Percentiles rank a stretch among this genome's conserved stretches.
These are phyloP conservation scores for Fistulinella cinereoalba DNA, from an alignment of 1,284 basidiomycete species.

Conservation along the genomic window DNA sequence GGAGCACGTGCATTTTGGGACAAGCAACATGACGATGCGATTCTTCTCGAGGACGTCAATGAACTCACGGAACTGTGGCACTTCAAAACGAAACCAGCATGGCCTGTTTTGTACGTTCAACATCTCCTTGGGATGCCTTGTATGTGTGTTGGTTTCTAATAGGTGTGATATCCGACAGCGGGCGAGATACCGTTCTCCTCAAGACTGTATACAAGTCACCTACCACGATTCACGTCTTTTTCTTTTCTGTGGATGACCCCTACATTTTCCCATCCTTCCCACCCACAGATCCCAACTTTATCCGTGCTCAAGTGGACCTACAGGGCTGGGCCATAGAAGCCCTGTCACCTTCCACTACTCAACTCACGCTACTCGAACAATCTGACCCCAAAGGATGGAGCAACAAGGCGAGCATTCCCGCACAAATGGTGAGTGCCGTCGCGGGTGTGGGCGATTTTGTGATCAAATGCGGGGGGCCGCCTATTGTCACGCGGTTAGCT, in stretches of 20 bases:
- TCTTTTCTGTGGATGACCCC: constrained; percentile 90
- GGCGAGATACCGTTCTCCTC: constrained; percentile 86
- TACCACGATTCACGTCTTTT: constrained; percentile 92
- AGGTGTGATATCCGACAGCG: constrained; percentile 45
- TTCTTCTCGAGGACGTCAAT: constrained; percentile 86
- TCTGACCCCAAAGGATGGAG: constrained; percentile 98
- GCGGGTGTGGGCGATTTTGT: constrained; percentile 92
- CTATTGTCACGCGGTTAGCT: constrained; percentile 78
- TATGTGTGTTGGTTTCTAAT: constrained; percentile 7
- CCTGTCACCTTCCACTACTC: constrained; percentile 92
- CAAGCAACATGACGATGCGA: constrained; percentile 83
- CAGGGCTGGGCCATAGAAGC: constrained; percentile 98
- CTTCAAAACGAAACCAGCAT: constrained; percentile 82
- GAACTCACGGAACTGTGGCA: constrained; percentile 93
- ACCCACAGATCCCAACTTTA: constrained; percentile 68
- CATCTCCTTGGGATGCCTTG: constrained; percentile 4
- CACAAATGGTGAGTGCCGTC: constrained; percentile 83
- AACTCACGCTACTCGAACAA: constrained; percentile 93
- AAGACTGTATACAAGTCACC: constrained; percentile 98
- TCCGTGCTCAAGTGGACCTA: constrained; percentile 92
- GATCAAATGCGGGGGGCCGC: constrained; percentile 93
- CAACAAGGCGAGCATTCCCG: constrained; percentile 84
- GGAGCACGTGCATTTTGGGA: constrained; percentile 88
- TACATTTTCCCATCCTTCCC: constrained; percentile 83
- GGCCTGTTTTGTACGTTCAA: constrained; percentile 80